Evolutionary conservation across 768 basidiomycete genomes (phyloP), one percentile per base, ranked within the genome.

Genomic region (Ramaria rubella): DNA sequence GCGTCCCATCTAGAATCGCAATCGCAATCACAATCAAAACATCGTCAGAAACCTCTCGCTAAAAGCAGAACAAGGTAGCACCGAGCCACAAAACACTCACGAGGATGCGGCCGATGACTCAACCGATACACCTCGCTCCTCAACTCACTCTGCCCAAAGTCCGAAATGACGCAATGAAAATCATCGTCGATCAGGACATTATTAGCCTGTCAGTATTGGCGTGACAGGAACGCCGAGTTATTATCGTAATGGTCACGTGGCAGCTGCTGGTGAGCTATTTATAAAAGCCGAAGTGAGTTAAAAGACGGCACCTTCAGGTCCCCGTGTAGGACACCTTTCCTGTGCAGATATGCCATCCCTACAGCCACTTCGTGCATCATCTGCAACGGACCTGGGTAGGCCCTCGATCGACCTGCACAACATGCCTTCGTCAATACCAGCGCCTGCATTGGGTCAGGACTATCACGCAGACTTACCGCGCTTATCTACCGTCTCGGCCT

Each of bases 131-230:
- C 82, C 65, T 91, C 87, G 15, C 76, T 79, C 70, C 83, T 87
- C 74, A 91, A 82, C 68, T 87, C 84, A 61, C 81, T 85, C 67
- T 91, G 86, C 0, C 87, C 89, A 67, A 94, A 93, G 65, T 92
- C 89, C 27, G 87, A 81, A 40, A 93, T 81, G 38, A 91, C 76
- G 58, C 88, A 91, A 45, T 72, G 78, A 2, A 78, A 75, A 1
- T 75, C 68, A 58, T 88, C 82, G 61, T 86, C 81, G 14, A 94
- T 81, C 2, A 93, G 78, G 15, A 92, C 79, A 64, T 94, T 93
- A 2, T 84, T 76, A 2, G 80, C 86, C 86, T 81, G 38, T 27
- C 8, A 34, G 5, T 15, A 6, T 5, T 14, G 14, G 40, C 38
- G 43, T n/a, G 23, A 50, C 15, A 24, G 24, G n/a, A 19, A 26